phyloP scores from a whole-genome alignment of 2,329 filamentous ascomycete species.

The Penicillium sp. region DNA sequence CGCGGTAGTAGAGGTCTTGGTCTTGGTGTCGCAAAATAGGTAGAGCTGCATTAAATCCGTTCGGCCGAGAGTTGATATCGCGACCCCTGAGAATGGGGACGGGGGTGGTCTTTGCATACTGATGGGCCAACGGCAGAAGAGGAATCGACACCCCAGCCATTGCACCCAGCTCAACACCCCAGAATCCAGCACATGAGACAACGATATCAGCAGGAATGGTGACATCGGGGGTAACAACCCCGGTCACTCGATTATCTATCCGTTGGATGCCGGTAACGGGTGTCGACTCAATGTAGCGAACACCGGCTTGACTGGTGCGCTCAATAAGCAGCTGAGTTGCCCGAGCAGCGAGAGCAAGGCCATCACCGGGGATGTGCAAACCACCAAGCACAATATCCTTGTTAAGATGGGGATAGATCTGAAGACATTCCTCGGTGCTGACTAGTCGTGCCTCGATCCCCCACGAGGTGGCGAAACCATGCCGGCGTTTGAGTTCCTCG shows the following conservation, averaged over 20 bases:
- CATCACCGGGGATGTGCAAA: constrained; percentile 56
- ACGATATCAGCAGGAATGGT: constrained; percentile 55
- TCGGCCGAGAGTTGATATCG: constrained; percentile 44
- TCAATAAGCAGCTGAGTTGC: constrained; percentile 57
- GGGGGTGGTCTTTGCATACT: constrained; percentile 58
- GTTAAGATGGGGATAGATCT: constrained; percentile 52
- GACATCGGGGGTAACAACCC: constrained; percentile 48
- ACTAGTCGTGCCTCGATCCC: constrained; percentile 53
- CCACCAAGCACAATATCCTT: constrained; percentile 52
- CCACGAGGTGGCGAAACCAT: constrained; percentile 57
- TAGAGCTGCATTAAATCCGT: constrained; percentile 45
- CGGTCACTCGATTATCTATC: constrained; percentile 48
- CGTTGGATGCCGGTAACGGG: constrained; percentile 54
- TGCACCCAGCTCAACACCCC: constrained; percentile 59
- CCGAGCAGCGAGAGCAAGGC: constrained; percentile 55
- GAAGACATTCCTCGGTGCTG: constrained; percentile 47
- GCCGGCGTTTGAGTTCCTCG: constrained; percentile 58
- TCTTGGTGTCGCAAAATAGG: constrained; percentile 60
- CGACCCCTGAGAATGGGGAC: constrained; percentile 44
- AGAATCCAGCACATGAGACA: constrained; percentile 59
- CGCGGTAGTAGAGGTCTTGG: constrained; percentile 59
- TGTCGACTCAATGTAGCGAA: constrained; percentile 53
- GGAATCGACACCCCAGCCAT: constrained; percentile 56
- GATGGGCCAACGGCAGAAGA: constrained; percentile 56
- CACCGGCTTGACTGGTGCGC: constrained; percentile 53